phyloP scores from a whole-genome alignment of 2,329 filamentous ascomycete genomes.

The Aspergillus alliaceus region DNA sequence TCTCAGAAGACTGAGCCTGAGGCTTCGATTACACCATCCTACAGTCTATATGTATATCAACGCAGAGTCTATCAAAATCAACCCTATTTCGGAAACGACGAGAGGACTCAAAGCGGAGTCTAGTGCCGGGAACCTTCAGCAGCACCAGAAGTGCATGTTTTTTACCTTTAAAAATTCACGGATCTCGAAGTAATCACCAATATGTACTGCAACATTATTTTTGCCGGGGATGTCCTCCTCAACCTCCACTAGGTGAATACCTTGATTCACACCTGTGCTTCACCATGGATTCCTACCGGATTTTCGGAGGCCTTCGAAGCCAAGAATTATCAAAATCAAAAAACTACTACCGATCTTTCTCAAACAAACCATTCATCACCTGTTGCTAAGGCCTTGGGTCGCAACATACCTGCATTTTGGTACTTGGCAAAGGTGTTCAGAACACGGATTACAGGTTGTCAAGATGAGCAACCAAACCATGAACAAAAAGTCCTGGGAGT shows the following conservation, averaged over 20 bases:
- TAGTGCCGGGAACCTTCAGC: not conserved
- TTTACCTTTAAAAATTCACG: slow-evolving; percentile 4
- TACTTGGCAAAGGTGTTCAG: not conserved
- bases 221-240: slow-evolving; percentile 25
- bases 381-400: slow-evolving; percentile 2
- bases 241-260: slow-evolving; percentile 29
- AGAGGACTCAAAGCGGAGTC: slow-evolving; percentile 1
- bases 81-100: slow-evolving; percentile 7
- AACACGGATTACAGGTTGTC: slow-evolving; percentile 7
- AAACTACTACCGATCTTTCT: slow-evolving; percentile 9
- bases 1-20: not conserved
- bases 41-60: slow-evolving; percentile 25
- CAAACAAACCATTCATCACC: slow-evolving; percentile 5
- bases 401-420: not conserved
- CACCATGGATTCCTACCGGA: slow-evolving; percentile 31
- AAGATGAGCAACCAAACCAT: slow-evolving; percentile 28
- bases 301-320: slow-evolving; percentile 33
- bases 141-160: slow-evolving; percentile 9
- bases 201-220: slow-evolving; percentile 26
- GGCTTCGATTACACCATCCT: not conserved
- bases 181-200: slow-evolving; percentile 14
- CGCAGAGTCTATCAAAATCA: slow-evolving; percentile 10
- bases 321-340: slow-evolving; percentile 19
- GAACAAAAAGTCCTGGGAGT: slow-evolving; percentile 37
- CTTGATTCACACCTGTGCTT: slow-evolving; percentile 23